phyloP scores from a whole-genome alignment of 1,284 basidiomycete genomes.

The Melanopsichium pennsylvanicum region DNA sequence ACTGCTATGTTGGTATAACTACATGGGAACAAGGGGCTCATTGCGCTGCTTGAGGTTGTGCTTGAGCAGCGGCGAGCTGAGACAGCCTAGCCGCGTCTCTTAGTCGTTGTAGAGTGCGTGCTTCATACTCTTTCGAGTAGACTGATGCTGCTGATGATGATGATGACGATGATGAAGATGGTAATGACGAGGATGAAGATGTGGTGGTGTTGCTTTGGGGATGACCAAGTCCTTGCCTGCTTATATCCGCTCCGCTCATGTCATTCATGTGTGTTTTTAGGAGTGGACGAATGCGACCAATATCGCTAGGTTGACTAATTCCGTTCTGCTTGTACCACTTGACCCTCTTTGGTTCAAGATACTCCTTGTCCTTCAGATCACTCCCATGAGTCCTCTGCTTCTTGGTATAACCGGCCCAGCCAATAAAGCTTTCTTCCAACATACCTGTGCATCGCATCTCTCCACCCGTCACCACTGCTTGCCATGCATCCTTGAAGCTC shows the following conservation, averaged over 20 bases:
- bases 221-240: not conserved
- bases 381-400: conserved; percentile 1
- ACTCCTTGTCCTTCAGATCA: conserved; percentile 28
- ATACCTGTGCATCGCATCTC: conserved; percentile 51
- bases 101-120: conserved; percentile 19
- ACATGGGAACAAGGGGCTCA: conserved; percentile 1
- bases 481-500: conserved; percentile 46
- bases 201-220: too few relatives aligned
- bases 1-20: conserved; percentile 18
- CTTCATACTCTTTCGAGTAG: conserved; percentile 36
- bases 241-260: not conserved
- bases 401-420: conserved; percentile 46
- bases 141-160: conserved; percentile 1
- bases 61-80: not conserved
- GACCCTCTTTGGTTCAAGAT: conserved; percentile 31
- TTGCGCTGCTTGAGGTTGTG: conserved; percentile 17
- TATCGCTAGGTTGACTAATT: conserved; percentile 17
- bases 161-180: too few relatives aligned
- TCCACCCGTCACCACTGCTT: conserved; percentile 47
- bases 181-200: too few relatives aligned
- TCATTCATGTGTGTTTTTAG: not conserved
- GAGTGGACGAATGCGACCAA: conserved; percentile 20
- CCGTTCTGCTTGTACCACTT: conserved; percentile 27
- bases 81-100: conserved; percentile 16
- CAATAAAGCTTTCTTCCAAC: conserved; percentile 57